These are phyloP conservation scores for Psidium guajava DNA, from an alignment of 345 rosid genomes.

Conservation along the genomic window DNA sequence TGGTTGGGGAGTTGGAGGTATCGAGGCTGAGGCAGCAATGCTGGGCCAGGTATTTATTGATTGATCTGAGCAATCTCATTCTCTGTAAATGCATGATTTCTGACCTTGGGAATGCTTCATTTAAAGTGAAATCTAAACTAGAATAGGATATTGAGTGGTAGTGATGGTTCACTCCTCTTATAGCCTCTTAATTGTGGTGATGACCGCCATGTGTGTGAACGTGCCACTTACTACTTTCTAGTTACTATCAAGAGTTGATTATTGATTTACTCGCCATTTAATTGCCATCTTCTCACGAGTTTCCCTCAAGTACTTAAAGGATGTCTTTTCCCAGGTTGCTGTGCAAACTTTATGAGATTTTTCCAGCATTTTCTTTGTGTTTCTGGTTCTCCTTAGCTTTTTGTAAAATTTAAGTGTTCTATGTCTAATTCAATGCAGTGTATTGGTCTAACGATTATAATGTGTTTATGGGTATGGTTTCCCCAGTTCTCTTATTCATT, in stretches of 20 bases:
- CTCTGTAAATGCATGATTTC: neutral
- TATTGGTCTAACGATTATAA: neutral
- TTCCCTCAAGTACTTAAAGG: neutral
- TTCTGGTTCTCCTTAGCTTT: neutral
- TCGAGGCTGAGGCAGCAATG: conserved; percentile 98
- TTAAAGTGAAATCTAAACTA: neutral
- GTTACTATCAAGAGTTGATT: neutral
- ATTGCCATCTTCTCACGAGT: neutral
- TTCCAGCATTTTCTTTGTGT: neutral
- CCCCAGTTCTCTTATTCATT: neutral
- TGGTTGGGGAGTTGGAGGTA: conserved; percentile 99
- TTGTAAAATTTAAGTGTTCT: neutral
- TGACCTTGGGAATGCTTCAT: neutral
- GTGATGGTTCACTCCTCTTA: neutral
- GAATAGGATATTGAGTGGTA: neutral
- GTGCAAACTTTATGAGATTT: neutral
- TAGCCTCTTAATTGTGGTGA: neutral
- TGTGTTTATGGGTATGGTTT: neutral
- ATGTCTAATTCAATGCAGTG: neutral
- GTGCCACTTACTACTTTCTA: neutral
- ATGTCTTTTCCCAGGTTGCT: neutral
- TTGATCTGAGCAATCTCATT: neutral
- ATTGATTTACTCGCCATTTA: neutral
- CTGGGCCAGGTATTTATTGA: conserved; percentile 74
- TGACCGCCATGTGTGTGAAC: neutral